A percentile compares a stretch with the other conserved stretches of the same genome.
Conservation (phyloP, 176 grass and related monocot genomes). For the Metroxylon sagu region DNA sequence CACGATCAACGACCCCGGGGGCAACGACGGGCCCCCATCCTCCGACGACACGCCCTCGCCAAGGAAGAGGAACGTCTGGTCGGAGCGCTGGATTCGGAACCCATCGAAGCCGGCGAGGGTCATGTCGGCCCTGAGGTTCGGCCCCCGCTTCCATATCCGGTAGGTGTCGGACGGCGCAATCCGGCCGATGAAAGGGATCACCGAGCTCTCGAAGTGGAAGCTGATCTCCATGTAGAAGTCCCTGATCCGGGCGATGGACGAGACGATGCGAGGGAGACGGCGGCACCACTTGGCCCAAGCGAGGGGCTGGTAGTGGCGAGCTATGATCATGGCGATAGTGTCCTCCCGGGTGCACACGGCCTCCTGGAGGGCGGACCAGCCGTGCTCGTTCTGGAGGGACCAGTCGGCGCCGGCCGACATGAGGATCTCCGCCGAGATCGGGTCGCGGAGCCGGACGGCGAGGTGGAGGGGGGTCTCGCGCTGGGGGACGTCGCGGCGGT, state of each 20-base stretch:
- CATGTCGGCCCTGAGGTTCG: conserved; percentile 71
- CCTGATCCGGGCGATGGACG: conserved; percentile 55
- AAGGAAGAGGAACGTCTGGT: conserved; percentile 90
- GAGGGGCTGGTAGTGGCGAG: conserved; percentile 88
- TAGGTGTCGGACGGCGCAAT: conserved; percentile 95
- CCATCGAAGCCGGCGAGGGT: conserved; percentile 85
- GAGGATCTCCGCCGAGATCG: conserved; percentile 64
- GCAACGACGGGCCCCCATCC: conserved; percentile 50
- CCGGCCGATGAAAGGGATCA: conserved; percentile 89
- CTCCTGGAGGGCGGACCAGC: conserved; percentile 92
- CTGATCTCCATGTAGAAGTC: conserved; percentile 99
- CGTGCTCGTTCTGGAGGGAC: conserved; percentile 89
- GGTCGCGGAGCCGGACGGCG: conserved; percentile 74
- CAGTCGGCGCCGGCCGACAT: conserved; percentile 88
- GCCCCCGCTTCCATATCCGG: conserved; percentile 90
- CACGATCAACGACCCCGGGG: conserved; percentile 78
- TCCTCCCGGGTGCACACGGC: conserved; percentile 83
- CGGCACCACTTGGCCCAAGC: conserved; percentile 99
- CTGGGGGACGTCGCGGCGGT: conserved; percentile 76
- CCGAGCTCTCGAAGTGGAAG: conserved; percentile 98
- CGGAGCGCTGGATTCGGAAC: conserved; percentile 81
- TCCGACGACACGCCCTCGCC: conserved; percentile 47
- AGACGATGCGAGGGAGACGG: conserved; percentile 69
- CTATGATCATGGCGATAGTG: conserved; percentile 75
- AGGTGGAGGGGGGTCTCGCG: conserved; percentile 91